Evolutionary conservation across 192 early-diverging fungal genomes (phyloP), one percentile per base, ranked within the genome.

Genomic region (Coemansia sp.): DNA sequence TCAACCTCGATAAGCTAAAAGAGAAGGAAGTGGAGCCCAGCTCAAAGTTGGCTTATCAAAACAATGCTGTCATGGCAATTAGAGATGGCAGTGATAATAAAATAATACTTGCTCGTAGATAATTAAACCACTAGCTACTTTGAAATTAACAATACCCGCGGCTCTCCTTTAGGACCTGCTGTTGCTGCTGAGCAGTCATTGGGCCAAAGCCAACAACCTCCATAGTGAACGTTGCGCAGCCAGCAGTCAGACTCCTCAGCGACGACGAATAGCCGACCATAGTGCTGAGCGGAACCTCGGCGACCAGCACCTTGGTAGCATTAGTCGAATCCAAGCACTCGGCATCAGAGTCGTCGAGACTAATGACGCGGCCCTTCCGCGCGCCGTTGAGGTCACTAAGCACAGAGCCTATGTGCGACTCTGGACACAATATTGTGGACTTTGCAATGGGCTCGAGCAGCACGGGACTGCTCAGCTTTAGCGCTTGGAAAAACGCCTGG

Each of bases 401-500:
- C 20, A 96, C 90, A 3, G 77, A 65, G 6, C 96, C 96, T 15
- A 97, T 84, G 70, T 89, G 75, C 32, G 85, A 67, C 57, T 89
- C 92, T 0, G 90, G 86, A 6, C 94, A 88, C 39, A 85, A 77
- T 6, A 96, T 86, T 7, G 70, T 62, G 0, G 94, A 85, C 60
- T 88, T 81, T 86, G 96, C 95, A 59, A 96, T 84, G 2, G 96
- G 96, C 70, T 98, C 94, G 3, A 95, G 74, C 51, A 97, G 59
- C 41, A 22, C 27, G 1, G 74, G 64, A 11, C 68, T 57, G 22
- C 70, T 73, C 25, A 70, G 63, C 4, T 65, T 59, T 25, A 92
- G 60, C 1, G 90, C 90, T 53, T 87, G 75, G 8, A 65, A 70
- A n/a, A 90, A 72, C 12, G 87, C 88, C 17, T 87, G 85, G n/a